Conservation (phyloP, 73 alveolate genomes). For the Paraurostyla sp. region DNA sequence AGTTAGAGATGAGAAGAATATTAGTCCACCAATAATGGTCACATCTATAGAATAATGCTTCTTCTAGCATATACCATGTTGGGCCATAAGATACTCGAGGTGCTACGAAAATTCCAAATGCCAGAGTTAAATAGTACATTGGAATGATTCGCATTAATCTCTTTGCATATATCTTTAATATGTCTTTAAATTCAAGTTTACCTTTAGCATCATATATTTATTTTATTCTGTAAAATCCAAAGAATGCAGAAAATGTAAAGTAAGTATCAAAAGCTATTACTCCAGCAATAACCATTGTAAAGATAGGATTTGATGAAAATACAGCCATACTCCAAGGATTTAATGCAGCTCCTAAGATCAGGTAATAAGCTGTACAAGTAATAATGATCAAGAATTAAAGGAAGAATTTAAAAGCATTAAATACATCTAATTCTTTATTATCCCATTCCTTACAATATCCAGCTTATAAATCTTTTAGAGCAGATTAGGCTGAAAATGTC, state of each 20-base stretch:
- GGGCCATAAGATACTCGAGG: constrained; percentile 43
- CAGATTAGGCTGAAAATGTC: neutral
- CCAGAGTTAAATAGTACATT: constrained; percentile 27
- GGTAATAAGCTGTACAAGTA: constrained; percentile 26
- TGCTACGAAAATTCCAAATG: constrained; percentile 53
- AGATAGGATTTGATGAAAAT: constrained; percentile 15
- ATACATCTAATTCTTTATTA: constrained; percentile 52
- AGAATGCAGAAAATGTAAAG: constrained; percentile 34
- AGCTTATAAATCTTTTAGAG: neutral
- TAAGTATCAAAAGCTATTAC: constrained; percentile 35
- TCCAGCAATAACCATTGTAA: constrained; percentile 8
- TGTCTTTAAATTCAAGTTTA: neutral
- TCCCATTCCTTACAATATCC: constrained; percentile 58
- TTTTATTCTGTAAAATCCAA: constrained; percentile 26
- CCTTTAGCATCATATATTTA: constrained; percentile 27
- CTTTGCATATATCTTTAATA: constrained; percentile 11
- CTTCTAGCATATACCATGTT: constrained; percentile 27
- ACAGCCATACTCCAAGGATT: constrained; percentile 55
- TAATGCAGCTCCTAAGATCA: constrained; percentile 26
- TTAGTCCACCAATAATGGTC: constrained; percentile 50
- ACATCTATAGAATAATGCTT: constrained; percentile 26
- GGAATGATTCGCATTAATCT: constrained; percentile 56
- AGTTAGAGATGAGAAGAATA: constrained; percentile 12
- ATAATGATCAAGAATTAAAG: neutral
- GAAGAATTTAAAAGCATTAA: constrained; percentile 53